A percentile compares a stretch with the other conserved stretches of the same genome.
phyloP scores from a whole-genome alignment of 495 filamentous ascomycete species.

The Neurospora sp. region DNA sequence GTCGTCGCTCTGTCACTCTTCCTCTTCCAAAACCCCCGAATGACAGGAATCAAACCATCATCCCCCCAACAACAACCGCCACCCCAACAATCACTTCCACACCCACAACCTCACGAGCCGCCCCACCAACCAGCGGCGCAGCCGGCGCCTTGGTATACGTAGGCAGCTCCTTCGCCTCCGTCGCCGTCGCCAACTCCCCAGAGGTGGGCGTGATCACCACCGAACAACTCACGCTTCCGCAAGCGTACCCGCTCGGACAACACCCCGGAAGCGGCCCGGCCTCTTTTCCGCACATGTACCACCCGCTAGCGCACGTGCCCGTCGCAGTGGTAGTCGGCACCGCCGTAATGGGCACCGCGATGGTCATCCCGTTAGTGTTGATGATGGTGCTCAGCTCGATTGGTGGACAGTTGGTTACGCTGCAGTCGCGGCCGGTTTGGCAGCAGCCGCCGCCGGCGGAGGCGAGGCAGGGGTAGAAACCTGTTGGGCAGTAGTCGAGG shows the following conservation, averaged over 20 bases:
- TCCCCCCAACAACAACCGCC: background rate
- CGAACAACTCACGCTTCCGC: conserved; percentile 61
- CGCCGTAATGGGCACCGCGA: conserved; percentile 50
- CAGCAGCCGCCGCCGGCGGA: conserved; percentile 48
- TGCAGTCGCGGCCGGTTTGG: conserved; percentile 73
- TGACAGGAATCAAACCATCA: background rate
- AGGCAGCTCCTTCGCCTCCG: conserved; percentile 51
- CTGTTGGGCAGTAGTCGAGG: conserved; percentile 40
- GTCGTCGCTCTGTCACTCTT: background rate
- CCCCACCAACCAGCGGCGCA: background rate
- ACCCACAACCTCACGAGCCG: background rate
- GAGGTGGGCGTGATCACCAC: conserved; percentile 14
- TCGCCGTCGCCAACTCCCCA: conserved; percentile 32
- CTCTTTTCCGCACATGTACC: conserved; percentile 54
- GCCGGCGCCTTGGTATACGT: background rate
- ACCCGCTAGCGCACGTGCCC: conserved; percentile 59
- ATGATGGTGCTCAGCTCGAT: conserved; percentile 49
- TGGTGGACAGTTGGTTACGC: conserved; percentile 43
- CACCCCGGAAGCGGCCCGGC: conserved; percentile 58
- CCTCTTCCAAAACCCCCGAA: no score
- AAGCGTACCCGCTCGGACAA: conserved; percentile 65
- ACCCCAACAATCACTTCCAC: background rate
- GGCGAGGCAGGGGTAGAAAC: conserved; percentile 46
- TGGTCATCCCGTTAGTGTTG: conserved; percentile 49
- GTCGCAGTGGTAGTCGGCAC: conserved; percentile 21